Base-by-base conservation (phyloP, 352 stramenopile species). In the Phytophthora ohioensis region DNA sequence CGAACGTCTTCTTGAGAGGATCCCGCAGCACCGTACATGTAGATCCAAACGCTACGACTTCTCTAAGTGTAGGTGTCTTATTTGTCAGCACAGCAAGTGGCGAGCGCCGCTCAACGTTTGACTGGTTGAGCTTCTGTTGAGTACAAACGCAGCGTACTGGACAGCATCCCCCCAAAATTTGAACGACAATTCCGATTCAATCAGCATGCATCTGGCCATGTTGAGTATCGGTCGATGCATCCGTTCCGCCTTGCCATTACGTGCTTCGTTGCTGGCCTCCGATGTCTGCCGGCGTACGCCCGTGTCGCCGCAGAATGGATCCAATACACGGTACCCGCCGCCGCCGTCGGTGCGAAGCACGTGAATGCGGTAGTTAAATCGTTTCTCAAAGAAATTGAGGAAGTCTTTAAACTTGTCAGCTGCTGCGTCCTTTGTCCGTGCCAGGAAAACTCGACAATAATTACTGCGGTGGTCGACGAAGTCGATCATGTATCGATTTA, bases 141-240 rank as follows among this genome's bases (percentile, higher is more conserved):
- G 46, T 0, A 79, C 30, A 47, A 71, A 78, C 1, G 46, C 36
- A 1, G 66, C 70, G 31, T 78, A 79, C 30, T 74, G 35, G 4
- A 46, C 66, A 2, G 74, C 69, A 30, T 78, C 51, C 58, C 62
- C 70, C 75, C 21, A 79, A 42, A 71, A 74, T 6, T 27, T 39
- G 3, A 81, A 51, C 12, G 69, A 45, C 1, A 78, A 30, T 4
- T 57, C 57, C 5, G 30, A 72, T 1, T 6, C 57, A 27, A 56
- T 43, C 3, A 56, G 21, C 30, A 56, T 56, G 15, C 30, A 42
- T 12, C 48, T 3, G 5, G 30, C 32, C 31, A 56, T 43, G 59
- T 81, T 75, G 36, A 78, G 46, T 1, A 81, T 64, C 0, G 65
- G 78, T 1, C 61, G 43, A 30, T 81, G 74, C 65, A 81, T 76